Conservation (phyloP, 352 stramenopile species). For the Peronospora destructor region DNA sequence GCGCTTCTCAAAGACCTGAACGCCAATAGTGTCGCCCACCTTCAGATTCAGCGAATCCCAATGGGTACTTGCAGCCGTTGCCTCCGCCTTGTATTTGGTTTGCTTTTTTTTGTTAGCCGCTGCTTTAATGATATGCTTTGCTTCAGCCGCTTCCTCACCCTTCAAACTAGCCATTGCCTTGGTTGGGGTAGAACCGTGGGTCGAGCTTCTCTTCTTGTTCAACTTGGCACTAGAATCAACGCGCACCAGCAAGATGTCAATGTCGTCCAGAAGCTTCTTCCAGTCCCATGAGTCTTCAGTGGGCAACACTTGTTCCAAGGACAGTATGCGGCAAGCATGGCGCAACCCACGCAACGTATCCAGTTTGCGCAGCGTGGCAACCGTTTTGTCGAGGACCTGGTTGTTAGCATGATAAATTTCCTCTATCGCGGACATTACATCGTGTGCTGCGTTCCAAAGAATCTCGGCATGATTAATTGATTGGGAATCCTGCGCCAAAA, state of each 20-base stretch:
- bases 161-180: conserved; percentile 24
- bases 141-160: conserved; percentile 23
- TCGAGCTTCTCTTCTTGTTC: conserved; percentile 32
- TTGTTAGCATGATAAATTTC: conserved; percentile 60
- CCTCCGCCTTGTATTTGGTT: conserved; percentile 16
- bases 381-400: conserved; percentile 30
- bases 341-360: conserved; percentile 56
- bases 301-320: conserved; percentile 57
- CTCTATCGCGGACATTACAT: conserved; percentile 85
- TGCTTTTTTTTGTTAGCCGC: conserved; percentile 23
- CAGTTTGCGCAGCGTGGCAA: conserved; percentile 54
- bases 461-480: conserved; percentile 90
- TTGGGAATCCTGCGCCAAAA: conserved; percentile 85
- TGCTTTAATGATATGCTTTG: conserved; percentile 26
- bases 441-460: conserved; percentile 88
- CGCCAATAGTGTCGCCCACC: conserved; percentile 57
- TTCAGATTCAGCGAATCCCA: conserved; percentile 59
- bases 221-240: conserved; percentile 47
- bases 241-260: conserved; percentile 53
- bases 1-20: conserved; percentile 72
- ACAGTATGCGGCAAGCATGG: conserved; percentile 54
- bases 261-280: conserved; percentile 69
- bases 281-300: conserved; percentile 76
- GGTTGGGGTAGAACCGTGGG: conserved; percentile 19
- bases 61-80: conserved; percentile 33